A percentile compares a stretch with the other conserved stretches of the same genome.
phyloP scores from a whole-genome alignment of 306 rosid genomes.

The Abrus precatorius region DNA sequence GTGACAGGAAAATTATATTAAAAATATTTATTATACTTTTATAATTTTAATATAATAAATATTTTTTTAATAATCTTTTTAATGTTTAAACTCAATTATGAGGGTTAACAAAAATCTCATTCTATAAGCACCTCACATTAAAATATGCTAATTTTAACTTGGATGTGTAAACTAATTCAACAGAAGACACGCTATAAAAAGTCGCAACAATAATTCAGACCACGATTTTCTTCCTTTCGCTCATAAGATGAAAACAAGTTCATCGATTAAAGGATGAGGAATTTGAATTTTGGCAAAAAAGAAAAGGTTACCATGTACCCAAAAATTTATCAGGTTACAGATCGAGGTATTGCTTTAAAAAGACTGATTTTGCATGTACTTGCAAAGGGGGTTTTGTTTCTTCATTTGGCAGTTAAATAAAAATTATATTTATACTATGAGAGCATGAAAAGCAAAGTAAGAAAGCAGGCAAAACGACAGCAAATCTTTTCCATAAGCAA shows the following conservation, averaged over 20 bases:
- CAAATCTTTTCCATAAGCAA: slow-evolving; percentile 13
- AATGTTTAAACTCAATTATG: too few relatives aligned
- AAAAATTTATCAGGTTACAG: not conserved
- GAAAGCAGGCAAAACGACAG: slow-evolving; percentile 44
- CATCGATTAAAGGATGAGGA: not conserved
- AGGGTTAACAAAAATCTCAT: too few relatives aligned
- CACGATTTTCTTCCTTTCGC: not conserved
- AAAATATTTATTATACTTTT: too few relatives aligned
- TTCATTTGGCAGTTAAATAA: not conserved
- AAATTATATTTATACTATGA: not conserved
- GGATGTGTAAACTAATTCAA: too few relatives aligned
- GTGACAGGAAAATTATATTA: too few relatives aligned
- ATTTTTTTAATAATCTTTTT: too few relatives aligned
- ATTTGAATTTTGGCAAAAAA: not conserved
- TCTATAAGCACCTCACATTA: too few relatives aligned
- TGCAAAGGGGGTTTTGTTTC: not conserved
- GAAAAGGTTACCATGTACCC: not conserved
- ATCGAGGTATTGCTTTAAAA: not conserved
- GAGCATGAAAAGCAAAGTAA: not conserved
- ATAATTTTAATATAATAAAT: too few relatives aligned
- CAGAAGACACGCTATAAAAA: too few relatives aligned
- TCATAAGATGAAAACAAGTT: not conserved
- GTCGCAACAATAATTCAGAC: too few relatives aligned
- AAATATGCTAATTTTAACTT: too few relatives aligned
- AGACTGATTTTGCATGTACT: too few relatives aligned